phyloP scores from a whole-genome alignment of 768 basidiomycete genomes.

The Amanita pseudoporphyria region DNA sequence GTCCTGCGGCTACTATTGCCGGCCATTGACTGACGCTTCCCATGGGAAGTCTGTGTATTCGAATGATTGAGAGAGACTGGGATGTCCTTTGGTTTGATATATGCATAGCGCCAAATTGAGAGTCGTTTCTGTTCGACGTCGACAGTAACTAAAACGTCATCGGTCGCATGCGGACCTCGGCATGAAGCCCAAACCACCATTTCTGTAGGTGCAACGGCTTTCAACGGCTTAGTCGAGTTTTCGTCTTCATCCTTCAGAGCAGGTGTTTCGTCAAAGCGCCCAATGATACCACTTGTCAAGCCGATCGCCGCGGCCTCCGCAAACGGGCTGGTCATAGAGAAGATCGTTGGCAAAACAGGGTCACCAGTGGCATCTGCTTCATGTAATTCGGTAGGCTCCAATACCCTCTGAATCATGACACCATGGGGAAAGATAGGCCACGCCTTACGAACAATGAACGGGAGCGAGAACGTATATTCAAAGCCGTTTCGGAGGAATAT shows the following conservation, averaged over 20 bases:
- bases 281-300: conserved; percentile 49
- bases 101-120: conserved; percentile 67
- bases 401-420: conserved; percentile 65
- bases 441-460: conserved; percentile 70
- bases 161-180: conserved; percentile 27
- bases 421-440: conserved; percentile 78
- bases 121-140: conserved; percentile 42
- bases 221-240: conserved; percentile 37
- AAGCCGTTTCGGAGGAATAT: conserved; percentile 62
- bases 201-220: conserved; percentile 52
- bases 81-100: conserved; percentile 49
- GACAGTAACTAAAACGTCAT: conserved; percentile 48
- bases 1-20: conserved; percentile 27
- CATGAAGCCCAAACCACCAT: conserved; percentile 52
- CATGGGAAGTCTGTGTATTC: neutral
- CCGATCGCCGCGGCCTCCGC: conserved; percentile 68
- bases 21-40: conserved; percentile 31
- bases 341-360: conserved; percentile 67
- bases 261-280: conserved; percentile 26
- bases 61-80: conserved; percentile 28
- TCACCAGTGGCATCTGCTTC: conserved; percentile 63
- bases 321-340: conserved; percentile 69
- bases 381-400: conserved; percentile 56
- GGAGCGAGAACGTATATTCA: conserved; percentile 71
- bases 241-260: conserved; percentile 48